Conservation (phyloP, 1,284 basidiomycete genomes). For the Ustilago bromivora region DNA sequence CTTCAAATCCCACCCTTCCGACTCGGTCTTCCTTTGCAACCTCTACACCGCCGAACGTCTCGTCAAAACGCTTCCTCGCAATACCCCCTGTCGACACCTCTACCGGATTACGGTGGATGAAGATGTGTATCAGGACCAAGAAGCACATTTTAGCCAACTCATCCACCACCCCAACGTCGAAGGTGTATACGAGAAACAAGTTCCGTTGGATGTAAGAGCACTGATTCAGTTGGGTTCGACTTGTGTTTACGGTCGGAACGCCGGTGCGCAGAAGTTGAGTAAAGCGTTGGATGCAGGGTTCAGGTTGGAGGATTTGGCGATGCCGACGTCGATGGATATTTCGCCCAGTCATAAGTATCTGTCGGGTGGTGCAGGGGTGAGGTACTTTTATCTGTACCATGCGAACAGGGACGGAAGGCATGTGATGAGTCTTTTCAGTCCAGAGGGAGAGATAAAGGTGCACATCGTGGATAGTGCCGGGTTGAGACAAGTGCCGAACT, state of each 20-base stretch:
- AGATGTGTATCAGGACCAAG: conserved; percentile 83
- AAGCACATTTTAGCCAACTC: conserved; percentile 90
- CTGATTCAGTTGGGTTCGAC: conserved; percentile 86
- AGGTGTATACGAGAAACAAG: conserved; percentile 92
- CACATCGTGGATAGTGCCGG: conserved; percentile 91
- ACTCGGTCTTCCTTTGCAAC: conserved; percentile 75
- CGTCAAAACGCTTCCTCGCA: conserved; percentile 82
- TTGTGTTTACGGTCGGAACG: conserved; percentile 77
- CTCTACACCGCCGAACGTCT: conserved; percentile 81
- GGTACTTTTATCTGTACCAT: conserved; percentile 93
- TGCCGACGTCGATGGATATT: conserved; percentile 45
- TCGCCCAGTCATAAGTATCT: conserved; percentile 76
- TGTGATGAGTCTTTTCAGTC: conserved; percentile 88
- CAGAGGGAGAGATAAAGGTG: conserved; percentile 74
- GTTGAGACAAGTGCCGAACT: conserved; percentile 83
- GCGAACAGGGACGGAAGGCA: conserved; percentile 82
- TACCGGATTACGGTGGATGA: conserved; percentile 88
- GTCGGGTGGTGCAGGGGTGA: conserved; percentile 78
- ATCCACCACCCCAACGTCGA: conserved; percentile 95
- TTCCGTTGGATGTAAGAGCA: conserved; percentile 86
- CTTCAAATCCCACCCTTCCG: conserved; percentile 77
- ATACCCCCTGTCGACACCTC: conserved; percentile 81
- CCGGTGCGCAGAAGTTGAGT: conserved; percentile 77
- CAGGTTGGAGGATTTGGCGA: conserved; percentile 81
- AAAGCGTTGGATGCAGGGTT: conserved; percentile 86